Conservation (phyloP, 441 rosid species). For the Melastoma candidum region DNA sequence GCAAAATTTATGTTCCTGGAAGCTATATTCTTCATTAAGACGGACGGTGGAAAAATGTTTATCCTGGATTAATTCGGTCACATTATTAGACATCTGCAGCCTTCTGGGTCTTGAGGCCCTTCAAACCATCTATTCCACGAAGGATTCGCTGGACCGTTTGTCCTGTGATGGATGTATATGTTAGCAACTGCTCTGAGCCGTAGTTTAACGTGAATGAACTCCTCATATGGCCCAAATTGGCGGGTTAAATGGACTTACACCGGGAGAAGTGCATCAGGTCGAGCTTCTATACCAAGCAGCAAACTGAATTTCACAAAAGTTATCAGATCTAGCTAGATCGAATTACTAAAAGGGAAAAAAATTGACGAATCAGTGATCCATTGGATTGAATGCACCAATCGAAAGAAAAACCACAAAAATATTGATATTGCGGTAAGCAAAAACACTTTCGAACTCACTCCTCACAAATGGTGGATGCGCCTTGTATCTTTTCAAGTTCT, state of each 20-base stretch:
- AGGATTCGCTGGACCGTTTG: constrained; percentile 48
- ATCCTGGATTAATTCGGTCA: constrained; percentile 16
- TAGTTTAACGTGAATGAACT: constrained; percentile 5
- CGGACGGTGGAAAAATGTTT: no score
- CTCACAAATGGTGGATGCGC: constrained; percentile 23
- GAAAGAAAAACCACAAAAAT: neutral
- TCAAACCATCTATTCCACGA: constrained; percentile 87
- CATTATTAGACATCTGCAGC: constrained; percentile 66
- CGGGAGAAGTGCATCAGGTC: constrained; percentile 67
- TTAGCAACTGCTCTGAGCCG: constrained; percentile 3
- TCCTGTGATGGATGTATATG: constrained; percentile 31
- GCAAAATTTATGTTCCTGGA: no score
- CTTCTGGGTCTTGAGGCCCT: constrained; percentile 55
- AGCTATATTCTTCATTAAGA: no score
- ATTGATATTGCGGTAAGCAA: neutral
- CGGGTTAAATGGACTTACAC: constrained; percentile 31
- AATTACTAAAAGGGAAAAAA: neutral
- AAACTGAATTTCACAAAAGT: constrained; percentile 26
- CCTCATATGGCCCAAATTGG: constrained; percentile 3
- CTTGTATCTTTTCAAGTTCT: constrained; percentile 42
- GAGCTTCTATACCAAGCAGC: constrained; percentile 26
- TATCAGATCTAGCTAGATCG: no score
- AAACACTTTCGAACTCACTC: constrained; percentile 45
- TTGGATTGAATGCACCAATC: no score
- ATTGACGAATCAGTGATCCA: neutral